Evolutionary conservation across 2,329 filamentous ascomycete species (phyloP).

Genomic region (Penicillium olsonii): DNA sequence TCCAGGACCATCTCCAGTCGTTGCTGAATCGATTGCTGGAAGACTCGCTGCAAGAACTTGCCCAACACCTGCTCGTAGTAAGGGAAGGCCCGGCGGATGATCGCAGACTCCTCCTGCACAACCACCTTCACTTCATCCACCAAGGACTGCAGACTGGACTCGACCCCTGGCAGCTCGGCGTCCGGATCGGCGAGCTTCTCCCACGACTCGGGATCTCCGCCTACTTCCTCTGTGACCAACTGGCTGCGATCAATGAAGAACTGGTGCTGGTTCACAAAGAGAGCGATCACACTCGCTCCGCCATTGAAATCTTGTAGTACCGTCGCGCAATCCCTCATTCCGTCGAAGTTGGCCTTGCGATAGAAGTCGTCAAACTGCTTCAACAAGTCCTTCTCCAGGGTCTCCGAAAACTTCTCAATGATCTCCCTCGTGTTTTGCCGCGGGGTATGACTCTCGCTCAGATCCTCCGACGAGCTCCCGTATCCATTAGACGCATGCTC

Average conservation of each 20-base stretch:
- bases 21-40: slow-evolving; percentile 97
- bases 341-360: slow-evolving; percentile 89
- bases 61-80: slow-evolving; percentile 92
- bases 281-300: slow-evolving; percentile 88
- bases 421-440: slow-evolving; percentile 74
- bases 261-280: slow-evolving; percentile 98
- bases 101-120: slow-evolving; percentile 94
- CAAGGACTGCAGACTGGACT: slow-evolving; percentile 86
- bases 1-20: slow-evolving; percentile 92
- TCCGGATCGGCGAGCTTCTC: slow-evolving; percentile 93
- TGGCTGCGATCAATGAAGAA: slow-evolving; percentile 98
- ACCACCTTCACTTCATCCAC: slow-evolving; percentile 94
- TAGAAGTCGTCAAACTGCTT: slow-evolving; percentile 98
- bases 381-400: slow-evolving; percentile 88
- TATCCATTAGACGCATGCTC: slow-evolving; percentile 43
- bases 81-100: slow-evolving; percentile 94
- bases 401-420: slow-evolving; percentile 95
- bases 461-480: slow-evolving; percentile 37
- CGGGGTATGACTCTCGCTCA: slow-evolving; percentile 44
- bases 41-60: slow-evolving; percentile 92
- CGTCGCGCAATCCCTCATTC: slow-evolving; percentile 95
- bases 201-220: slow-evolving; percentile 67
- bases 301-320: slow-evolving; percentile 96
- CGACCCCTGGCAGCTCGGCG: slow-evolving; percentile 84
- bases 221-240: slow-evolving; percentile 81